A percentile compares a stretch with the other conserved stretches of the same genome.
phyloP scores from a whole-genome alignment of 495 filamentous ascomycete species.

The Penicillium fimorum region DNA sequence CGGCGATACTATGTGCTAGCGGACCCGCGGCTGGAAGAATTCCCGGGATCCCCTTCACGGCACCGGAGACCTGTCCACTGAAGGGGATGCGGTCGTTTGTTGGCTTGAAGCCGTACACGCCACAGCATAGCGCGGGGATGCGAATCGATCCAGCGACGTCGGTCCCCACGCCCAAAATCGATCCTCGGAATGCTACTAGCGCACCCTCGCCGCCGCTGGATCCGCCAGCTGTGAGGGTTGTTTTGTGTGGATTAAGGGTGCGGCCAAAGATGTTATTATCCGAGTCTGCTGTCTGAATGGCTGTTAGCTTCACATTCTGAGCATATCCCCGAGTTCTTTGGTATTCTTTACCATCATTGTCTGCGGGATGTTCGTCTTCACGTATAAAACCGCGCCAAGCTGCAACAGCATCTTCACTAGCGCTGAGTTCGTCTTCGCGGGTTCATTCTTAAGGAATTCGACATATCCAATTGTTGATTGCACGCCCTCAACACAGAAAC shows the following conservation, averaged over 20 bases:
- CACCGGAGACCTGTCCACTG: conserved; percentile 23
- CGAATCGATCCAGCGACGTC: conserved; percentile 64
- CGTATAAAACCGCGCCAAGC: conserved; percentile 48
- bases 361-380: conserved; percentile 57
- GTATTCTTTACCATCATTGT: conserved; percentile 32
- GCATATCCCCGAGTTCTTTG: not conserved
- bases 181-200: conserved; percentile 53
- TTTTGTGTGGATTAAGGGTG: conserved; percentile 56
- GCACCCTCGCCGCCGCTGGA: conserved; percentile 62
- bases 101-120: conserved; percentile 62
- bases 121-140: conserved; percentile 59
- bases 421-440: conserved; percentile 16
- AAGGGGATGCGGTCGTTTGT: conserved; percentile 53
- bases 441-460: conserved; percentile 12
- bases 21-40: conserved; percentile 44
- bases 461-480: conserved; percentile 34
- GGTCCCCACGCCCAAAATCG: conserved; percentile 58
- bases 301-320: conserved; percentile 2
- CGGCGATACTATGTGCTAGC: conserved; percentile 54
- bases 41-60: conserved; percentile 13
- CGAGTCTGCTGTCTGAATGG: conserved; percentile 42
- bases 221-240: conserved; percentile 51
- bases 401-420: conserved; percentile 32
- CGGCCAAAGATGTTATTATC: conserved; percentile 33
- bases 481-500: conserved; percentile 43